phyloP scores from a whole-genome alignment of 2,329 filamentous ascomycete genomes.

The Leptographium radiaticola region DNA sequence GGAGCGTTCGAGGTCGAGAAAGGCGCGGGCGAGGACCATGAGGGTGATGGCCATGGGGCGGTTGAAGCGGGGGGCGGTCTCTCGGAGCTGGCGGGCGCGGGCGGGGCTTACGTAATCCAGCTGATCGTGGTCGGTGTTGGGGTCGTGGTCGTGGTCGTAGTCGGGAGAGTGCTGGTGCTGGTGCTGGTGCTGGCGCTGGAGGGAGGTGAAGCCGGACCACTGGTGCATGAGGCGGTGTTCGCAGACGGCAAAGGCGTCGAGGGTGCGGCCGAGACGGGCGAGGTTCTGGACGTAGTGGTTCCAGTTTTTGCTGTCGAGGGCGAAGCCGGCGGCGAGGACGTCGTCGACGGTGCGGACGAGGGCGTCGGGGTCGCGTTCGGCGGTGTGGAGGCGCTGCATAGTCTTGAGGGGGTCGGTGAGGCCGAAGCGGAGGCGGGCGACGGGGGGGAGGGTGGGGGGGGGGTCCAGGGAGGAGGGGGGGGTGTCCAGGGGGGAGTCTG shows the following conservation, averaged over 20 bases:
- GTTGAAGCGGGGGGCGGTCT: constrained; percentile 22
- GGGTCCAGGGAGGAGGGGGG: too few species aligned
- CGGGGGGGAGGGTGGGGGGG: constrained; percentile 16
- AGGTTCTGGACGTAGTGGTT: constrained; percentile 63
- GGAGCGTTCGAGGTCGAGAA: constrained; percentile 33
- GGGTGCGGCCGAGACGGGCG: constrained; percentile 41
- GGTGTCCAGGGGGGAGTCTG: too few species aligned
- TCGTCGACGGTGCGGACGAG: constrained; percentile 35
- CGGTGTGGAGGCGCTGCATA: constrained; percentile 32
- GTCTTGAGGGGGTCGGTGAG: constrained; percentile 34
- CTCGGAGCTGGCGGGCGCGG: constrained; percentile 20
- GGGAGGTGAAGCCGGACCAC: constrained; percentile 59
- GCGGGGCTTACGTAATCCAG: neutral
- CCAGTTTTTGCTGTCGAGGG: constrained; percentile 65
- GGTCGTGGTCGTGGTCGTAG: neutral
- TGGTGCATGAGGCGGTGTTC: constrained; percentile 66
- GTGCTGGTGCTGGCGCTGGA: constrained; percentile 8
- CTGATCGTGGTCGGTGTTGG: neutral
- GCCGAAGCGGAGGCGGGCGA: constrained; percentile 38
- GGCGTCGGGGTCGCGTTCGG: constrained; percentile 27
- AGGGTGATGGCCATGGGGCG: constrained; percentile 32
- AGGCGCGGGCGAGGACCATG: constrained; percentile 33
- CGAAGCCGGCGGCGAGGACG: constrained; percentile 56
- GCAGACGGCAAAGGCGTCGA: constrained; percentile 59
- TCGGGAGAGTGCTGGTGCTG: neutral